phyloP scores from a whole-genome alignment of 164 flowering plant genomes.

The Tinospora cordifolia region DNA sequence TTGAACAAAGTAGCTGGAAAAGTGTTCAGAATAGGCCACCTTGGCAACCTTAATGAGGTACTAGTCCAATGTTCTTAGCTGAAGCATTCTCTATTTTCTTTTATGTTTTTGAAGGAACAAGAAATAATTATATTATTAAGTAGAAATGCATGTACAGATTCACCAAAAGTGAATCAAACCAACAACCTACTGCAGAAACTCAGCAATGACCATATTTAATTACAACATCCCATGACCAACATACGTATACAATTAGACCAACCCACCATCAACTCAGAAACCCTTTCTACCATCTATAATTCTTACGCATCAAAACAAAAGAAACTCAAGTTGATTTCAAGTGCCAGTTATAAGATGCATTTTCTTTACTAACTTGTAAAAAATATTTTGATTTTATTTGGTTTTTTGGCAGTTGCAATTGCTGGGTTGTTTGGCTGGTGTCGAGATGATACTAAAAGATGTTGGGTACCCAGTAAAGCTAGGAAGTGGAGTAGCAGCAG shows the following conservation, averaged over 20 bases:
- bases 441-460: conserved; percentile 92
- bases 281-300: too few species aligned
- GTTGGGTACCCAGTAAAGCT: conserved; percentile 89
- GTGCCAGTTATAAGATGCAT: background rate
- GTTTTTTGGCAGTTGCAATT: conserved; percentile 61
- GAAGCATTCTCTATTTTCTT: too few species aligned
- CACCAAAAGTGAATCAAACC: too few species aligned
- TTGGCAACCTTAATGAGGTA: conserved; percentile 91
- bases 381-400: background rate
- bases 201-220: too few species aligned
- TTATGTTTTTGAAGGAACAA: too few species aligned
- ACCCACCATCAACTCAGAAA: too few species aligned
- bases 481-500: conserved; percentile 91
- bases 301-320: background rate
- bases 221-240: too few species aligned
- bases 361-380: conserved; percentile 5
- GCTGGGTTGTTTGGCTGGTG: conserved; percentile 89
- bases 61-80: background rate
- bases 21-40: conserved; percentile 98
- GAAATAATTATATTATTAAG: too few species aligned
- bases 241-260: too few species aligned
- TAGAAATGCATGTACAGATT: too few species aligned
- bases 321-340: background rate
- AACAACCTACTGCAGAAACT: too few species aligned
- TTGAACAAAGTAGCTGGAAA: conserved; percentile 95